Percentiles rank a stretch among this genome's conserved stretches.
Evolutionary conservation across 148 eudicot species (phyloP).

Genomic region (Mesembryanthemum crystallinum): DNA sequence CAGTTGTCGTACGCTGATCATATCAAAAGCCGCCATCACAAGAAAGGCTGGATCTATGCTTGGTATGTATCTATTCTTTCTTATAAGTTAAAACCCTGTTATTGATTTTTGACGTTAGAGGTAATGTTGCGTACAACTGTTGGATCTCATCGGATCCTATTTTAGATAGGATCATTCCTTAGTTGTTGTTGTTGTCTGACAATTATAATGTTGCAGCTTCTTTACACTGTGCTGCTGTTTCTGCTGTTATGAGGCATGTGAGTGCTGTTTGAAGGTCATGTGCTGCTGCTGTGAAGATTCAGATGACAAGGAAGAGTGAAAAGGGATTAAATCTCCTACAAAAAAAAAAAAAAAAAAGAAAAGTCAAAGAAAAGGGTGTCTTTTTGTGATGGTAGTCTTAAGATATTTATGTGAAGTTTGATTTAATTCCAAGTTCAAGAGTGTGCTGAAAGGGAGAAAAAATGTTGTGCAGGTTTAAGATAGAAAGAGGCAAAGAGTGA

Average conservation of each 20-base stretch:
- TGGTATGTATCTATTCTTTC: conserved; percentile 31
- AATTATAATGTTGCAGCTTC: too few relatives aligned
- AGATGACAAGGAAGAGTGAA: conserved; percentile 26
- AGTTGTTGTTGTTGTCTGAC: too few relatives aligned
- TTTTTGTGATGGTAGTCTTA: too few relatives aligned
- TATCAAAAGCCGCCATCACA: conserved; percentile 38
- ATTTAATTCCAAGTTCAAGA: neutral
- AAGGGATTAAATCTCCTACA: neutral
- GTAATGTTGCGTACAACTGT: too few relatives aligned
- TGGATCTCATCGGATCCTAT: too few relatives aligned
- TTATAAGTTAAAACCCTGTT: too few relatives aligned
- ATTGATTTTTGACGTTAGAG: too few relatives aligned
- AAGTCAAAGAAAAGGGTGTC: neutral
- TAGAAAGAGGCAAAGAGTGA: conserved; percentile 14
- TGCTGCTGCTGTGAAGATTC: conserved; percentile 39
- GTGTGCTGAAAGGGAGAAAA: neutral
- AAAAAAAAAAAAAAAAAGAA: neutral
- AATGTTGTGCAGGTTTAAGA: neutral
- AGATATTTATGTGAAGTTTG: too few relatives aligned
- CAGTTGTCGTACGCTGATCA: conserved; percentile 40
- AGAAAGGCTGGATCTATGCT: conserved; percentile 59
- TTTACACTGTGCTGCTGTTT: conserved; percentile 48
- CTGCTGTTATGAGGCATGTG: conserved; percentile 49
- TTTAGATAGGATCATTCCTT: too few relatives aligned
- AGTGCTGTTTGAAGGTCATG: conserved; percentile 41